Evolutionary conservation across 2,329 filamentous ascomycete genomes (phyloP), one percentile per base, ranked within the genome.

Genomic region (Fonsecaea monophora): DNA sequence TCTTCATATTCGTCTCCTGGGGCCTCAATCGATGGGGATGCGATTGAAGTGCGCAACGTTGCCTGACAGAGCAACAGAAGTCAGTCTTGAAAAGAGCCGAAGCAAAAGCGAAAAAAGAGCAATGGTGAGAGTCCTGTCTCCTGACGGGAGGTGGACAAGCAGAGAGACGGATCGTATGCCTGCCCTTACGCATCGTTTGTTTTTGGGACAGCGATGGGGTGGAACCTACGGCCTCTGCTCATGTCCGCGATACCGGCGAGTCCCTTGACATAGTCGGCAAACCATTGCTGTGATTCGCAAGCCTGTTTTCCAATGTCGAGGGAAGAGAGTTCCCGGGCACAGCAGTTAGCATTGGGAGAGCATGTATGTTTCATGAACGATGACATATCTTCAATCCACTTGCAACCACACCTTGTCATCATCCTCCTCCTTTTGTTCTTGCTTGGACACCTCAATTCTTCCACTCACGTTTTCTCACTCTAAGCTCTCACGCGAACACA

Each of bases 241-340:
- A 45, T 61, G 40, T 68, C 63, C 18, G 35, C 65, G 13, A 68
- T 66, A 7, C 42, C 12, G 15, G 58, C 59, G 25, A 68, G 53
- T 10, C 40, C 40, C 50, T 66, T 60, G 38, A 64, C 38, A 34
- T 68, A 68, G 45, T 66, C 45, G 18, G 53, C 59, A 40, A 66
- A 68, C 66, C 66, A 68, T 18, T 45, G 34, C 32, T 68, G 58
- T 13, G 62, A 53, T 56, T 68, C 66, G 45, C 65, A 62, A 15
- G 61, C 62, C 66, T 68, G 53, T 53, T 30, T 25, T 25, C 5
- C 6, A 30, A 12, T 12, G 48, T 40, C 12, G 38, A 40, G 38
- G 38, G 38, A 12, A 40, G 35, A 12, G 35, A 12, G 35, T 37
- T 25, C 25, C 25, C 25, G 25, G 2, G 25, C 25, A 25, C 25